A percentile compares a stretch with the other conserved stretches of the same genome.
These are phyloP conservation scores for Cryphonectria parasitica DNA, from an alignment of 2,329 filamentous ascomycete species.

Conservation along the genomic window DNA sequence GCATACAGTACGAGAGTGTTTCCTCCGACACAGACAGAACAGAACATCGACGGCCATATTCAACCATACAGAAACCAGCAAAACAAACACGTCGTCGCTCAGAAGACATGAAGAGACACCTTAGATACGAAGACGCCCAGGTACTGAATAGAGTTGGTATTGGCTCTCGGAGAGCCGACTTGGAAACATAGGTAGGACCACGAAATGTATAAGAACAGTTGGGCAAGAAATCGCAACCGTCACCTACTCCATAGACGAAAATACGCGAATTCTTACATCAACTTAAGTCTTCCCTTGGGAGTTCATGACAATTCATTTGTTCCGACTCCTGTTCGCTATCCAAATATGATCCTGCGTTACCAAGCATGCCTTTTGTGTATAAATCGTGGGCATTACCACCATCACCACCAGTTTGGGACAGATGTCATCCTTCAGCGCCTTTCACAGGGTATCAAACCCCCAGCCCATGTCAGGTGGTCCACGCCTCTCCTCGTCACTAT, in stretches of 20 bases:
- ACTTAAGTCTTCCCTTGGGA: neutral
- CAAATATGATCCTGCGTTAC: neutral
- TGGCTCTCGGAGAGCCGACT: neutral
- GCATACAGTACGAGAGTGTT: neutral
- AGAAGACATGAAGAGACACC: neutral
- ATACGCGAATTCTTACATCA: neutral
- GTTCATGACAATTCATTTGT: neutral
- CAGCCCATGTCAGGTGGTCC: neutral
- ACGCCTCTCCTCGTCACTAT: neutral
- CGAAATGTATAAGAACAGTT: neutral
- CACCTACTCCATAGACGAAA: neutral
- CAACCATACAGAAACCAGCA: neutral
- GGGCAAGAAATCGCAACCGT: neutral
- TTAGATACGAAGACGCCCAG: neutral
- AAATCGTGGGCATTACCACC: neutral
- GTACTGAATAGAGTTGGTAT: neutral
- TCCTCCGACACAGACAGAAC: neutral
- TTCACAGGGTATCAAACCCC: neutral
- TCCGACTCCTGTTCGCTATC: neutral
- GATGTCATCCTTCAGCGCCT: neutral
- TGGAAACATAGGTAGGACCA: neutral
- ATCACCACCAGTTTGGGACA: neutral
- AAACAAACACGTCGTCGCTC: neutral
- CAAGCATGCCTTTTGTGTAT: neutral
- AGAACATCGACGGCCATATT: neutral